Percentiles rank a stretch among this genome's conserved stretches.
phyloP scores from a whole-genome alignment of 441 rosid species.

The Breynia disticha region DNA sequence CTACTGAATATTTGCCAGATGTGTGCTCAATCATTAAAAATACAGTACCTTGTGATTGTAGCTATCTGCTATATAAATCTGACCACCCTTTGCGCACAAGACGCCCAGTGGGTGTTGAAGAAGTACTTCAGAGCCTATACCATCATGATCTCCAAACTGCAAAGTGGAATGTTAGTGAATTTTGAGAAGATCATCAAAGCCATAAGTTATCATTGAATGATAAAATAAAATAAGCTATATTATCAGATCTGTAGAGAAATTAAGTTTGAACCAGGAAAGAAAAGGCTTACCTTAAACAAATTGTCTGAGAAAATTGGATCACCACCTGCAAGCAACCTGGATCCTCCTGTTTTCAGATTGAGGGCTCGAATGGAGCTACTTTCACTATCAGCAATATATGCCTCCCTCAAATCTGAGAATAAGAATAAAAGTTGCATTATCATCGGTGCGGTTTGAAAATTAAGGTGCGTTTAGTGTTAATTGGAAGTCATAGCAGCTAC shows the following conservation, averaged over 20 bases:
- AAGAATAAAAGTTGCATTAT: constrained; percentile 8
- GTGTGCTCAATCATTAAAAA: constrained; percentile 1
- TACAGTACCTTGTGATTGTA: constrained; percentile 79
- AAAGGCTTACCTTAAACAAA: constrained; percentile 61
- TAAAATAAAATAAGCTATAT: background rate
- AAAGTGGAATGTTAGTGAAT: constrained; percentile 5
- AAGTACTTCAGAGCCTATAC: constrained; percentile 79
- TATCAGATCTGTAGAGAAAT: constrained; percentile 1
- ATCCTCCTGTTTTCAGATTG: constrained; percentile 82
- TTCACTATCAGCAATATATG: constrained; percentile 90
- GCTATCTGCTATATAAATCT: constrained; percentile 82
- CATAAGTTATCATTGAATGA: background rate
- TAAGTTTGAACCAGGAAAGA: constrained; percentile 2
- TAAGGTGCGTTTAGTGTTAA: background rate
- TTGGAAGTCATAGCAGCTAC: constrained; percentile 2
- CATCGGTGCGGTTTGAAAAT: background rate
- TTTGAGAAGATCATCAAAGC: background rate
- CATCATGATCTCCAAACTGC: constrained; percentile 96
- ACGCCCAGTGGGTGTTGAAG: constrained; percentile 96
- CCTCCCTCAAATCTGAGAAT: constrained; percentile 50
- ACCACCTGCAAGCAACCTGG: constrained; percentile 86
- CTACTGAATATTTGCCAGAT: constrained; percentile 1
- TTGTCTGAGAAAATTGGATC: constrained; percentile 77
- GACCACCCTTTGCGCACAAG: constrained; percentile 62
- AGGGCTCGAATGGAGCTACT: constrained; percentile 92